These are phyloP conservation scores for Beauveria scarabaeidicola DNA, from an alignment of 2,329 filamentous ascomycete species.

Conservation along the genomic window DNA sequence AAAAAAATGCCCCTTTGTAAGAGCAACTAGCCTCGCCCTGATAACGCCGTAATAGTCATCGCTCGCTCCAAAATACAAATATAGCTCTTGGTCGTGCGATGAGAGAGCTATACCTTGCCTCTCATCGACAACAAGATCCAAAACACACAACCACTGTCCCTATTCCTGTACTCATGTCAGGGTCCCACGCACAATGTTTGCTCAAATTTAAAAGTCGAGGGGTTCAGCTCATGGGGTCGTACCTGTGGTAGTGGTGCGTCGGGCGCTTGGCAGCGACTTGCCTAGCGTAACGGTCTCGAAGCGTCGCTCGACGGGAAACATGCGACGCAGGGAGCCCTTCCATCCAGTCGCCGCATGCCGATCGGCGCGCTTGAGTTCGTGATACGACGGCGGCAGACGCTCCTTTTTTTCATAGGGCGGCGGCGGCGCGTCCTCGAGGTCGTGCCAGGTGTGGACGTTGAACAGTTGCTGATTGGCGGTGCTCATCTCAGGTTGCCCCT, in stretches of 20 bases:
- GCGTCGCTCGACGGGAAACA: conserved; percentile 1
- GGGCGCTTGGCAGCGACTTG: not conserved
- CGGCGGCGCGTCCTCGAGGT: not conserved
- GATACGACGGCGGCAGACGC: conserved; percentile 2
- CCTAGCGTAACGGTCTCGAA: conserved; percentile 10
- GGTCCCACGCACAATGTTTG: not conserved
- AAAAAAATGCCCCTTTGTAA: no score
- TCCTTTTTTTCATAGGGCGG: conserved; percentile 9
- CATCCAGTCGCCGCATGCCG: not conserved
- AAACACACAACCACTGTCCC: not conserved
- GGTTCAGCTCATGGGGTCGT: not conserved
- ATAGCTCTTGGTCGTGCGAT: no score
- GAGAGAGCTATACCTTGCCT: not conserved
- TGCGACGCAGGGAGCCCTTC: conserved; percentile 1
- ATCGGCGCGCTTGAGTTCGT: not conserved
- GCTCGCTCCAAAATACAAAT: not conserved
- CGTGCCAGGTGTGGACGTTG: not conserved
- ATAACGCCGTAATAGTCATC: no score
- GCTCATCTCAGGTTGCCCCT: not conserved
- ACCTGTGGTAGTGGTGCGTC: not conserved
- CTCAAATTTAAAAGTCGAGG: not conserved
- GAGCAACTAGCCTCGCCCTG: no score
- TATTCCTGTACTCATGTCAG: not conserved
- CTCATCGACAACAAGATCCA: conserved; percentile 6
- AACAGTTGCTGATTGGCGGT: not conserved